Conservation (phyloP, 2,329 filamentous ascomycete species). For the Blastomyces gilchristii region DNA sequence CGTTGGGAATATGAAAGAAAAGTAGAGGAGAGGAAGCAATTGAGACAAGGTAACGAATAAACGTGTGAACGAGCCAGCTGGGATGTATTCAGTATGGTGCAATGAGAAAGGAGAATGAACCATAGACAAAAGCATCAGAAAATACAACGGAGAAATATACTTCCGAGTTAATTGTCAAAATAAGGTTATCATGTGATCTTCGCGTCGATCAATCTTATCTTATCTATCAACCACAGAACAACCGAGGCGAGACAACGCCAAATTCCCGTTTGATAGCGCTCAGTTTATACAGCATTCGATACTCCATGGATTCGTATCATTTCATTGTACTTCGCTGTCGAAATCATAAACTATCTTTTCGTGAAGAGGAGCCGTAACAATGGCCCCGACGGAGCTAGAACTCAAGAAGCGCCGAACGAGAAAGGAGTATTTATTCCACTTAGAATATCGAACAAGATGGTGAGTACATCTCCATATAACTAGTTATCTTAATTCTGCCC, state of each 20-base stretch:
- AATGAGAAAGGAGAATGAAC: neutral
- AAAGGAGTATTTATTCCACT: slow-evolving; percentile 63
- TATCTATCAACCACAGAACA: neutral
- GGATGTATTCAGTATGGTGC: too few species aligned
- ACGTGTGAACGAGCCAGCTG: neutral
- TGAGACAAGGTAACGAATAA: neutral
- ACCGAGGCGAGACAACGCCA: neutral
- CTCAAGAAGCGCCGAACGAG: slow-evolving; percentile 53
- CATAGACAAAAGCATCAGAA: neutral
- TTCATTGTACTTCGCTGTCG: neutral
- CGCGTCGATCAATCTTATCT: neutral
- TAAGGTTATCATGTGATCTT: neutral
- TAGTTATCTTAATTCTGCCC: neutral
- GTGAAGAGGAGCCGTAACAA: slow-evolving; percentile 5
- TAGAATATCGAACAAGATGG: slow-evolving; percentile 85
- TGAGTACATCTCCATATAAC: slow-evolving; percentile 26
- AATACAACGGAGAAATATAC: neutral
- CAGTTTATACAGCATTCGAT: neutral
- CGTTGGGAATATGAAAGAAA: neutral
- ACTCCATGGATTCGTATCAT: too few species aligned
- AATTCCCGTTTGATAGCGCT: neutral
- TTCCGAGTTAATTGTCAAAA: neutral
- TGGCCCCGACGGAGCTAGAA: slow-evolving; percentile 24
- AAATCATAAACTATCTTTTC: neutral
- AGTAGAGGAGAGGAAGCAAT: neutral